phyloP scores from a whole-genome alignment of 768 basidiomycete genomes.

The Russula vinacea region DNA sequence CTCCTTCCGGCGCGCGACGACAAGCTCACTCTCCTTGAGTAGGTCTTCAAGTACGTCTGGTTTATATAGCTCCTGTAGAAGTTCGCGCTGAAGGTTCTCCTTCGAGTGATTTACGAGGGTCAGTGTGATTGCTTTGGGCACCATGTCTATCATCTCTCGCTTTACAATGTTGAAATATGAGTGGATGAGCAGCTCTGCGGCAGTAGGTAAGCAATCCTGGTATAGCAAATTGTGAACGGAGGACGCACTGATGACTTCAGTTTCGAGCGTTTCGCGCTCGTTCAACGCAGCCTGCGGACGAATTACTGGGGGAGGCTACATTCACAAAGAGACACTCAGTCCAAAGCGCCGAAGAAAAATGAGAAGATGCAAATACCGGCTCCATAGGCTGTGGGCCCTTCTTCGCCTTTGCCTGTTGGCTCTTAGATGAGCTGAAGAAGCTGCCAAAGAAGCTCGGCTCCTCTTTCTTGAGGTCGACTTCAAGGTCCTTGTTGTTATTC shows the following conservation, averaged over 20 bases:
- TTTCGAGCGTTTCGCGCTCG: conserved; percentile 97
- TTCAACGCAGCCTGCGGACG: conserved; percentile 87
- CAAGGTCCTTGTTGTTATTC: conserved; percentile 94
- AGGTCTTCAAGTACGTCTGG: conserved; percentile 93
- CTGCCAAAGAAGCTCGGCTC: conserved; percentile 92
- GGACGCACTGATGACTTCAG: conserved; percentile 94
- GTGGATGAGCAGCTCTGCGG: conserved; percentile 84
- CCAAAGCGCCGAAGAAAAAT: conserved; percentile 25
- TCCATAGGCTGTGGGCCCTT: conserved; percentile 58
- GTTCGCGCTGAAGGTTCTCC: conserved; percentile 90
- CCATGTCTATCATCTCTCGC: conserved; percentile 99
- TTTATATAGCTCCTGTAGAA: conserved; percentile 95
- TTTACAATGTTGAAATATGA: conserved; percentile 99
- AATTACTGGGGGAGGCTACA: conserved; percentile 77
- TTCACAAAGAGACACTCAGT: conserved; percentile 34
- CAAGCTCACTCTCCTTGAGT: conserved; percentile 90
- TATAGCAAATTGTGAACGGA: background rate
- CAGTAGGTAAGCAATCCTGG: background rate
- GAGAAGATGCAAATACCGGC: conserved; percentile 40
- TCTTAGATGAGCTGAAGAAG: conserved; percentile 77
- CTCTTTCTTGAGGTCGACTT: conserved; percentile 85
- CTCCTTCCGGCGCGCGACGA: conserved; percentile 89
- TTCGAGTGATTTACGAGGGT: conserved; percentile 92
- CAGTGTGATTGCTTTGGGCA: conserved; percentile 90
- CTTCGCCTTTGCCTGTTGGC: conserved; percentile 50